Conservation (phyloP, 208 protist genomes). For the Cochliopodium minus region DNA sequence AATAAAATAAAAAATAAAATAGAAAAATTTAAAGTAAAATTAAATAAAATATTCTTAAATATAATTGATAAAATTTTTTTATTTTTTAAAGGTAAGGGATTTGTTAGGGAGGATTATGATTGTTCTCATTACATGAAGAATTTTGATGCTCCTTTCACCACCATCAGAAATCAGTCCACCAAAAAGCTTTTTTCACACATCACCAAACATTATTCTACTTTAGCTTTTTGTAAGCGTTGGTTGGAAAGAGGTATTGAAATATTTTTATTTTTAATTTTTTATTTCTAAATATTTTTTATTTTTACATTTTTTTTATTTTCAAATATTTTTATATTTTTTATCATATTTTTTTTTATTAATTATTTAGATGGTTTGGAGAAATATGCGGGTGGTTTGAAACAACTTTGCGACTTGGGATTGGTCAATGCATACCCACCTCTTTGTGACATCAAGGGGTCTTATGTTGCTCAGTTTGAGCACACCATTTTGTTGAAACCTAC, state of each 20-base stretch:
- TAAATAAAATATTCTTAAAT: no score
- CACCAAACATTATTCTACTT: constrained; percentile 51
- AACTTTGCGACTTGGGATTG: constrained; percentile 24
- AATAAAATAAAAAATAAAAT: no score
- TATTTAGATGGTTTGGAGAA: background rate
- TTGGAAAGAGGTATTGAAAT: constrained; percentile 45
- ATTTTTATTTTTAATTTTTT: constrained; percentile 22
- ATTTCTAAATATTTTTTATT: no score
- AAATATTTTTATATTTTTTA: no score
- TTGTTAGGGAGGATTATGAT: constrained; percentile 49
- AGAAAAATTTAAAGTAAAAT: no score
- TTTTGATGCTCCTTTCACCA: constrained; percentile 21
- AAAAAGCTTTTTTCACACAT: constrained; percentile 36
- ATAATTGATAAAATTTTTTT: no score
- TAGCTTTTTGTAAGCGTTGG: constrained; percentile 64
- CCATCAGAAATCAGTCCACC: constrained; percentile 11
- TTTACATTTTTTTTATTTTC: no score
- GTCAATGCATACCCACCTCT: constrained; percentile 57
- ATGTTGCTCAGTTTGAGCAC: constrained; percentile 93
- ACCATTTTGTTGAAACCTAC: constrained; percentile 76
- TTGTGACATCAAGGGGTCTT: constrained; percentile 71
- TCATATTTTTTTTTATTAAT: no score
- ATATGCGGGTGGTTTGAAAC: constrained; percentile 13
- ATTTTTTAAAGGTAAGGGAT: constrained; percentile 29
- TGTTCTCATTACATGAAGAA: constrained; percentile 66